These are phyloP conservation scores for Ensete glaucum DNA, from an alignment of 176 grass and related monocot genomes.

Conservation along the genomic window DNA sequence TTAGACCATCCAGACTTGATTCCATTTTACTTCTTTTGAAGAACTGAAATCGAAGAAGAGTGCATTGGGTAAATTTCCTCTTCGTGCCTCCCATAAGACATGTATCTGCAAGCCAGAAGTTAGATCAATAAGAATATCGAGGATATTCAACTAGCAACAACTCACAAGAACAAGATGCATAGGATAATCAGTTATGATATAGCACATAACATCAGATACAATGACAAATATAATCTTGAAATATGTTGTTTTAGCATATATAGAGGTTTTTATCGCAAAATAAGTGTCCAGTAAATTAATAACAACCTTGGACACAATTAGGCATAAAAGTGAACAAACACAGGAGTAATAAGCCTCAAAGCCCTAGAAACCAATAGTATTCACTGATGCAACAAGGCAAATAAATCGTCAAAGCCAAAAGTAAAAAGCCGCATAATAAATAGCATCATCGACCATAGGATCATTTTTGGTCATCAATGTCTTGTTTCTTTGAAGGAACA, in stretches of 20 bases:
- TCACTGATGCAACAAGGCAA: no score
- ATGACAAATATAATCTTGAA: background rate
- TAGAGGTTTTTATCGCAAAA: background rate
- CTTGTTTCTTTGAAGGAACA: background rate
- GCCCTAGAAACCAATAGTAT: no score
- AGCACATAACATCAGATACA: background rate
- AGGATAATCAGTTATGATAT: background rate
- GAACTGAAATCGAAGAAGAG: conserved; percentile 84
- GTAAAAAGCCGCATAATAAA: no score
- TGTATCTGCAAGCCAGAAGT: conserved; percentile 41
- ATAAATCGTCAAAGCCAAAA: no score
- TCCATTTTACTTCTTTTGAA: conserved; percentile 22
- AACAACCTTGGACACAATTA: no score
- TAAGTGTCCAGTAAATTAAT: no score
- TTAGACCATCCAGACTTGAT: background rate
- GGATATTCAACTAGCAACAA: background rate
- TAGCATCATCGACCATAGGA: background rate
- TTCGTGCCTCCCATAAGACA: conserved; percentile 66
- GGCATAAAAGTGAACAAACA: background rate
- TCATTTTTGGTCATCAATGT: background rate
- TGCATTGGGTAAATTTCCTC: conserved; percentile 62
- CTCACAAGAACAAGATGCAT: background rate
- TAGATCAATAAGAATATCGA: background rate
- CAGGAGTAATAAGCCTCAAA: background rate
- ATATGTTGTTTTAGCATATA: background rate